Conservation (phyloP, 768 basidiomycete species). For the Pleurotus salmoneostramineus region DNA sequence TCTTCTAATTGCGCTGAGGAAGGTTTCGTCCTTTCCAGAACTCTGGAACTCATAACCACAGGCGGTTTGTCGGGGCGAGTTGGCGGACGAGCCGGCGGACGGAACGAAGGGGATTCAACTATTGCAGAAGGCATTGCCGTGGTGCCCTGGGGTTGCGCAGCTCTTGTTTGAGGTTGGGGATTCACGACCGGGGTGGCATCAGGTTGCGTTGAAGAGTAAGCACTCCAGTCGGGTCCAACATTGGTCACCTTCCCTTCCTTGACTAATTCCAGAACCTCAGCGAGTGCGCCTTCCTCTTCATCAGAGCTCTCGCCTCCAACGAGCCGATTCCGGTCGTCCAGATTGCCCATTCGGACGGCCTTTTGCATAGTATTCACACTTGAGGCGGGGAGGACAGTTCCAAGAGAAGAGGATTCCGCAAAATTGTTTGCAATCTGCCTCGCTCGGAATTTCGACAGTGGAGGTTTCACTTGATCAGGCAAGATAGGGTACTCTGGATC, state of each 20-base stretch:
- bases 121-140: constrained; percentile 11
- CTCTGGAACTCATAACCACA: constrained; percentile 21
- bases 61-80: constrained; percentile 25
- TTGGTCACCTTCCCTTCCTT: constrained; percentile 50
- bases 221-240: constrained; percentile 38
- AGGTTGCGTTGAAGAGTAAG: background rate
- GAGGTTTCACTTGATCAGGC: constrained; percentile 38
- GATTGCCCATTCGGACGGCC: constrained; percentile 53
- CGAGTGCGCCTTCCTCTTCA: constrained; percentile 44
- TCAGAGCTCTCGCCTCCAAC: constrained; percentile 55
- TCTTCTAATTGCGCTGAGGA: constrained; percentile 19
- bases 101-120: constrained; percentile 19
- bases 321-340: constrained; percentile 44
- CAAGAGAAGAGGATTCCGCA: constrained; percentile 29
- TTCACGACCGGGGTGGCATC: too few relatives aligned
- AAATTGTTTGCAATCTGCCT: constrained; percentile 47
- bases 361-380: constrained; percentile 44
- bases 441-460: constrained; percentile 65
- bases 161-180: too few relatives aligned
- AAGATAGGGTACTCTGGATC: constrained; percentile 38
- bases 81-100: background rate
- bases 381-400: constrained; percentile 39
- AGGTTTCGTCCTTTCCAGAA: constrained; percentile 15
- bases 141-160: too few relatives aligned
- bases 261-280: constrained; percentile 49